Evolutionary conservation across 345 rosid species (phyloP).

Genomic region (Euclidium syriacum): DNA sequence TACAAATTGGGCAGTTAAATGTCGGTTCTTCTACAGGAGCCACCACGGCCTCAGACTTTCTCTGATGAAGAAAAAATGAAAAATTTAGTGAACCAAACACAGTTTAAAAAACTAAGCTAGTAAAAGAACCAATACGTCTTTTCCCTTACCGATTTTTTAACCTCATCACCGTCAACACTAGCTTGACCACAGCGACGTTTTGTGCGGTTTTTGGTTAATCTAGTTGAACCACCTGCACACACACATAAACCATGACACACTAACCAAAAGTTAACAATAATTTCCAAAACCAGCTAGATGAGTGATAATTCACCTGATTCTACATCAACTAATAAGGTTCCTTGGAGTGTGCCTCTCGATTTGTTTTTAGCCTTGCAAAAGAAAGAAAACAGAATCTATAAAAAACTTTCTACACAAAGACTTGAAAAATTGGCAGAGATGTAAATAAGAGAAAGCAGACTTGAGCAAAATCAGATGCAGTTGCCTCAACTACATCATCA

Average conservation of each 20-base stretch:
- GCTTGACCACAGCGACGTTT: constrained; percentile 18
- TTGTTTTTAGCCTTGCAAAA: constrained; percentile 66
- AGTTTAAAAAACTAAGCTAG: not conserved
- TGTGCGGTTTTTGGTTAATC: not conserved
- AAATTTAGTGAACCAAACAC: not conserved
- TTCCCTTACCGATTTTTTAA: constrained; percentile 15
- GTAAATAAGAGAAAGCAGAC: constrained; percentile 32
- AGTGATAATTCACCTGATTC: constrained; percentile 70
- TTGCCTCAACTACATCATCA: constrained; percentile 71
- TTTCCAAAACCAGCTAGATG: too few species aligned
- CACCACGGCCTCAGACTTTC: constrained; percentile 29
- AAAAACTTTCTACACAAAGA: not conserved
- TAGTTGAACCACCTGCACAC: constrained; percentile 10
- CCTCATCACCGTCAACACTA: not conserved
- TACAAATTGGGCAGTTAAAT: constrained; percentile 87
- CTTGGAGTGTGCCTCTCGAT: constrained; percentile 44
- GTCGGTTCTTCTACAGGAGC: constrained; percentile 62
- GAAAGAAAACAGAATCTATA: constrained; percentile 9
- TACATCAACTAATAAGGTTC: constrained; percentile 47
- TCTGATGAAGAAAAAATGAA: not conserved
- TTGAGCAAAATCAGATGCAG: constrained; percentile 72
- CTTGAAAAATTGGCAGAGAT: not conserved
- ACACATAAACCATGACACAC: constrained; percentile 8
- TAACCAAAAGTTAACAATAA: constrained; percentile 11
- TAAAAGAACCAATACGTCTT: not conserved